Evolutionary conservation across 106 monocot species (phyloP), one percentile per base, ranked within the genome.

Genomic region (Cymbidium sinense): DNA sequence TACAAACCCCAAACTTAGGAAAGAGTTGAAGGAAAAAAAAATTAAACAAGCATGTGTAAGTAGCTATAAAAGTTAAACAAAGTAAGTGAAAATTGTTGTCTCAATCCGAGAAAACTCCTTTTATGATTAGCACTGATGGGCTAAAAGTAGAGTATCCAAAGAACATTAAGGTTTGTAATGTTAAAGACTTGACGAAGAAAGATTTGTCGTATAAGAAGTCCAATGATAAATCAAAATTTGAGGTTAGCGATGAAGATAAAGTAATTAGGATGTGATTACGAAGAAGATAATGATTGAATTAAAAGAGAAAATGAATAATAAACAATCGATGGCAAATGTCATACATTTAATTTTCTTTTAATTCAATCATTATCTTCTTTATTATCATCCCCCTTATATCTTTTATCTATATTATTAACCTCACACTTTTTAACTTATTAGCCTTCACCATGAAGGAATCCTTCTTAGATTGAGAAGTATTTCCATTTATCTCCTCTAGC

Each of bases 41-140:
- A 93, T 93, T 18, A 86, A 83, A 89, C 79, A 96, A 91, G 77
- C 78, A 70, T 23, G 93, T 93, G 28, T 81, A 93, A 4, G 93
- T 86, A 36, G 87, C 89, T 69, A 86, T 86, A 5, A 91, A 91
- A 74, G 95, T 91, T 73, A 89, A 86, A n/a, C 86, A 87, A 64
- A 86, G 81, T 20, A 87, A 82, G 79, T 91, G 87, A 86, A 90
- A 83, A 79, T 74, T 87, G 35, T 43, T 90, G 83, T 81, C 90
- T 29, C 83, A 87, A 43, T 80, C 90, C 44, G 96, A 98, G 50
- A 98, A 98, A 74, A 94, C 88, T 65, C 94, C 88, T 2, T 94
- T 78, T 55, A 82, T 88, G 3, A 73, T 85, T 25, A 94, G 90
- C 84, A 94, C 96, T 7, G 81, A 82, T 50, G 94, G 94, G 70